Evolutionary conservation across 2,329 filamentous ascomycete genomes (phyloP).

Genomic region (Aspergillus tubingensis): DNA sequence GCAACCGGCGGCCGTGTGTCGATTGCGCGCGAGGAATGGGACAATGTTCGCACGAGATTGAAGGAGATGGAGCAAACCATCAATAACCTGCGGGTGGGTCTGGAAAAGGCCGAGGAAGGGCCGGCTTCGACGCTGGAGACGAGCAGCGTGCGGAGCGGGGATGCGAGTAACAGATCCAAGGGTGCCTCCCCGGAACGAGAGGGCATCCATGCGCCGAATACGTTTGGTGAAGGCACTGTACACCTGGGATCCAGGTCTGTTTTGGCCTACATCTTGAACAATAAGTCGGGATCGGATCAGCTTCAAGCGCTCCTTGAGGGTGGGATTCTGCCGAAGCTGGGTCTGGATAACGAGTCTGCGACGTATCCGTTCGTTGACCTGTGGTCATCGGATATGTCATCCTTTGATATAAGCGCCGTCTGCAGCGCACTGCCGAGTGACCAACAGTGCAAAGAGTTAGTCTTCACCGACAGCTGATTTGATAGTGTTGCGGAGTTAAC

Average conservation of each 20-base stretch:
- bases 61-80: slow-evolving; percentile 48
- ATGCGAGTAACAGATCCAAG: slow-evolving; percentile 35
- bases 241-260: slow-evolving; percentile 64
- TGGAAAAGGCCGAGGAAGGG: slow-evolving; percentile 41
- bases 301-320: slow-evolving; percentile 60
- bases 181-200: slow-evolving; percentile 47
- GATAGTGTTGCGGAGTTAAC: slow-evolving; percentile 15
- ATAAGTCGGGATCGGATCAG: slow-evolving; percentile 52
- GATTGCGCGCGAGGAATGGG: slow-evolving; percentile 47
- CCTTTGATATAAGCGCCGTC: slow-evolving; percentile 59
- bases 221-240: slow-evolving; percentile 60
- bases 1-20: slow-evolving; percentile 33
- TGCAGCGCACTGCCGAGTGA: slow-evolving; percentile 62
- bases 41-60: slow-evolving; percentile 44
- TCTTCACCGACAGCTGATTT: slow-evolving; percentile 3
- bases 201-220: slow-evolving; percentile 63
- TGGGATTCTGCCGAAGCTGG: slow-evolving; percentile 63
- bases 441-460: slow-evolving; percentile 56
- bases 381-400: slow-evolving; percentile 63
- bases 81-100: slow-evolving; percentile 39
- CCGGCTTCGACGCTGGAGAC: slow-evolving; percentile 28
- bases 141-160: slow-evolving; percentile 34
- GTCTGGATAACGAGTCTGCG: slow-evolving; percentile 64
- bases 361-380: slow-evolving; percentile 67
- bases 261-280: slow-evolving; percentile 60